These are phyloP conservation scores for Globisporangium perplexum DNA, from an alignment of 352 stramenopile genomes.

Conservation along the genomic window DNA sequence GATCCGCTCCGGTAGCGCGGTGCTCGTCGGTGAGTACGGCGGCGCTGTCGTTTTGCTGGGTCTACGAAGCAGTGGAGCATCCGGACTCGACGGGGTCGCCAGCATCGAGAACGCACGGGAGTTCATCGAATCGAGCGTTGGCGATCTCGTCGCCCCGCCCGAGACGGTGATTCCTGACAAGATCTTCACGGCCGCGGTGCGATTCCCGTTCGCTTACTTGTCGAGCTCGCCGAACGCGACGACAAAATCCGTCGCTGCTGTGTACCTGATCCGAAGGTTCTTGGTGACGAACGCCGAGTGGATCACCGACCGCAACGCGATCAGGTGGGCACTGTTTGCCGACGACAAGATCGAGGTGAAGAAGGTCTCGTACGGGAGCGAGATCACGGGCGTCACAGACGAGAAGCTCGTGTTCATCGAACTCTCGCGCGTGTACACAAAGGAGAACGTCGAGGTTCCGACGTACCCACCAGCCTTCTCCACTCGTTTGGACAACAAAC, in stretches of 20 bases:
- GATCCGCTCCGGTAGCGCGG: too few relatives aligned
- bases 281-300: background rate
- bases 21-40: too few relatives aligned
- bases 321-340: background rate
- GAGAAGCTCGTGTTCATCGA: background rate
- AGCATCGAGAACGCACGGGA: too few relatives aligned
- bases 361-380: background rate
- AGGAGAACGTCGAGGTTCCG: background rate
- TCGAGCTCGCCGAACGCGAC: background rate
- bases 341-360: background rate
- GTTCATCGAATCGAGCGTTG: too few relatives aligned
- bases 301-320: background rate
- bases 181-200: background rate
- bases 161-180: background rate
- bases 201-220: background rate
- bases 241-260: background rate
- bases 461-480: background rate
- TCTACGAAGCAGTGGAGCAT: too few relatives aligned
- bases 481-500: background rate
- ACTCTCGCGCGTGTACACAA: background rate
- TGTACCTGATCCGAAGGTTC: background rate
- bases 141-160: too few relatives aligned
- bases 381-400: background rate
- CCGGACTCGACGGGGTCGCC: too few relatives aligned
- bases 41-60: too few relatives aligned